phyloP scores from a whole-genome alignment of 2,329 filamentous ascomycete species.

The Alternaria brassicae region DNA sequence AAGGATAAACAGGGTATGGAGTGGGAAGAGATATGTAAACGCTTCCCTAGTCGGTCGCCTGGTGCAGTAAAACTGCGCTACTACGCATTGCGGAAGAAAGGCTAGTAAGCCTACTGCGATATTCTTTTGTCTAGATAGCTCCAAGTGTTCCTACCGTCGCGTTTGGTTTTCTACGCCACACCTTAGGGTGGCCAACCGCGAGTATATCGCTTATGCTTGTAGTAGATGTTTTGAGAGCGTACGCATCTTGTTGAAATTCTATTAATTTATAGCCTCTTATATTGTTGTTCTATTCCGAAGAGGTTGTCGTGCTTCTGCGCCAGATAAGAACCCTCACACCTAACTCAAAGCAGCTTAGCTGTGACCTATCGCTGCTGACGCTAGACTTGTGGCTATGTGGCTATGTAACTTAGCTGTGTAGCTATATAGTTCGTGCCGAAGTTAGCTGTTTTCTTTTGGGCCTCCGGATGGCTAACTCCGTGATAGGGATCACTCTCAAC shows the following conservation, averaged over 20 bases:
- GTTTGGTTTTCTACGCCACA: not conserved
- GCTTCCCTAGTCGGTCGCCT: slow-evolving; percentile 14
- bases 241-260: too few species aligned
- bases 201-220: not conserved
- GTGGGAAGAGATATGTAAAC: slow-evolving; percentile 20
- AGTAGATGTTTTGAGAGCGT: not conserved
- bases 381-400: slow-evolving; percentile 9
- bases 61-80: slow-evolving; percentile 21
- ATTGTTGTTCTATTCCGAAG: too few species aligned
- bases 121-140: not conserved
- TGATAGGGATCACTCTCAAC: too few species aligned
- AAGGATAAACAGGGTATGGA: slow-evolving; percentile 18
- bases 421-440: not conserved
- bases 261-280: too few species aligned
- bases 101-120: not conserved
- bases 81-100: slow-evolving; percentile 16
- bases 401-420: too few species aligned
- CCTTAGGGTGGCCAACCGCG: not conserved
- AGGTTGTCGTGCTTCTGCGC: too few species aligned
- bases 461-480: too few species aligned
- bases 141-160: not conserved
- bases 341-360: too few species aligned
- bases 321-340: too few species aligned
- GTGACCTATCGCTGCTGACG: slow-evolving; percentile 17
- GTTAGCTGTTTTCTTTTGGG: too few species aligned